Conservation (phyloP, 1,139 yeast species). For the Petasospora fabianii region DNA sequence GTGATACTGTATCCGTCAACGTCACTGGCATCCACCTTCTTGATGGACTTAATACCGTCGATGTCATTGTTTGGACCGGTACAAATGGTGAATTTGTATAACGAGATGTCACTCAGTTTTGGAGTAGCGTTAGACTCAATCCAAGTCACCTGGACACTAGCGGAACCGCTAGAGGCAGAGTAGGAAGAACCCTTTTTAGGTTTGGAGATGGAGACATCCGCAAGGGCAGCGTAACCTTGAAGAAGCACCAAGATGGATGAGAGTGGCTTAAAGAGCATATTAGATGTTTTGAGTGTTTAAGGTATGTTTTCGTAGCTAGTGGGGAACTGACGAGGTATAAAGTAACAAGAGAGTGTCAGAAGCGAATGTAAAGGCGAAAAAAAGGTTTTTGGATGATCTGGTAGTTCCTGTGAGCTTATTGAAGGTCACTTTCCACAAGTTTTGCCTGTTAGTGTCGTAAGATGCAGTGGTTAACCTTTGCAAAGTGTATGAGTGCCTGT, state of each 20-base stretch:
- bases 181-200: conserved; percentile 49
- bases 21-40: conserved; percentile 30
- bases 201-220: conserved; percentile 54
- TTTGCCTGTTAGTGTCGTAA: no score
- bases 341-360: background rate
- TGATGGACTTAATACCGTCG: conserved; percentile 37
- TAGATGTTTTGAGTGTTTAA: conserved; percentile 1
- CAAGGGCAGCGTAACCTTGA: conserved; percentile 12
- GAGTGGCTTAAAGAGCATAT: conserved; percentile 7
- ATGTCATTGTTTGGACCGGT: conserved; percentile 59
- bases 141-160: conserved; percentile 55
- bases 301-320: no score
- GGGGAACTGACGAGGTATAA: no score
- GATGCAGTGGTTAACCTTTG: no score
- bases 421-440: no score
- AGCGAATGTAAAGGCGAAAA: no score
- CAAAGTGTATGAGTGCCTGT: no score
- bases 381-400: no score
- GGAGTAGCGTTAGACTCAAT: conserved; percentile 51
- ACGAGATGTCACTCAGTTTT: conserved; percentile 38
- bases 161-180: conserved; percentile 46
- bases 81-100: conserved; percentile 57
- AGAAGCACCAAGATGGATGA: conserved; percentile 2
- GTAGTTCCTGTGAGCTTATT: no score
- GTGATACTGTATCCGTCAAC: conserved; percentile 34